Conservation (phyloP, 2,329 filamentous ascomycete genomes). For the Colletotrichum magnum region DNA sequence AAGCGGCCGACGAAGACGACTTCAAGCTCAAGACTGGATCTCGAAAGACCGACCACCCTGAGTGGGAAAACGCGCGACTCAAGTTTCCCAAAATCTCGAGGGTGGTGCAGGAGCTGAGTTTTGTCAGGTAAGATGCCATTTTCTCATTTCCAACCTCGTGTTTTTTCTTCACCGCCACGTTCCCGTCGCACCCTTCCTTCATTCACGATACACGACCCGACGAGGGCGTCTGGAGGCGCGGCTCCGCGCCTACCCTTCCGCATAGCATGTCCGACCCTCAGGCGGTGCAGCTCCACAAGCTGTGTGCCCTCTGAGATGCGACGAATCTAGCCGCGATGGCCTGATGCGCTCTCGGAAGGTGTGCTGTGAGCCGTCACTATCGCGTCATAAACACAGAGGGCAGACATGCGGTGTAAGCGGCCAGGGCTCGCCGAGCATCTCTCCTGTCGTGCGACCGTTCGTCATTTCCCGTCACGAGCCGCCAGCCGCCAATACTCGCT, state of each 20-base stretch:
- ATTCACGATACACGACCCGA: constrained; percentile 1
- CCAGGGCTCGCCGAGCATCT: constrained; percentile 1
- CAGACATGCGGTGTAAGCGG: constrained; percentile 10
- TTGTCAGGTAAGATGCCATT: constrained; percentile 73
- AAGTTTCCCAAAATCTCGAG: constrained; percentile 70
- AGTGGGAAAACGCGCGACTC: constrained; percentile 70
- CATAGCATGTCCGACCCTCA: constrained; percentile 17
- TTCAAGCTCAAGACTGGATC: constrained; percentile 73
- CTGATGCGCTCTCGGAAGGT: constrained; percentile 22
- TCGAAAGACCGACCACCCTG: constrained; percentile 71
- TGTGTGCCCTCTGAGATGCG: constrained; percentile 13
- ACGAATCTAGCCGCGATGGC: constrained; percentile 21
- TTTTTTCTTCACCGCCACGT: constrained; percentile 26
- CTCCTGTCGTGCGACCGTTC: constrained; percentile 15
- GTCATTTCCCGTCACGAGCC: constrained; percentile 8
- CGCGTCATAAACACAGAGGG: constrained; percentile 1
- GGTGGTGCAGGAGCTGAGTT: constrained; percentile 79
- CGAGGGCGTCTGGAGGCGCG: constrained; percentile 1
- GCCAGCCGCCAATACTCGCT: constrained; percentile 12
- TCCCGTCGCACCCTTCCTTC: constrained; percentile 9
- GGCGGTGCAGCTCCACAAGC: constrained; percentile 7
- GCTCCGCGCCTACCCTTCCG: constrained; percentile 25
- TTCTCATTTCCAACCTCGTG: constrained; percentile 33
- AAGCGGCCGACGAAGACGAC: constrained; percentile 62
- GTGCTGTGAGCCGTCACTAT: constrained; percentile 17